Percentiles rank a stretch among this genome's conserved stretches.
These are phyloP conservation scores for Boletus pseudopeckii DNA, from an alignment of 768 basidiomycete species.

Conservation along the genomic window DNA sequence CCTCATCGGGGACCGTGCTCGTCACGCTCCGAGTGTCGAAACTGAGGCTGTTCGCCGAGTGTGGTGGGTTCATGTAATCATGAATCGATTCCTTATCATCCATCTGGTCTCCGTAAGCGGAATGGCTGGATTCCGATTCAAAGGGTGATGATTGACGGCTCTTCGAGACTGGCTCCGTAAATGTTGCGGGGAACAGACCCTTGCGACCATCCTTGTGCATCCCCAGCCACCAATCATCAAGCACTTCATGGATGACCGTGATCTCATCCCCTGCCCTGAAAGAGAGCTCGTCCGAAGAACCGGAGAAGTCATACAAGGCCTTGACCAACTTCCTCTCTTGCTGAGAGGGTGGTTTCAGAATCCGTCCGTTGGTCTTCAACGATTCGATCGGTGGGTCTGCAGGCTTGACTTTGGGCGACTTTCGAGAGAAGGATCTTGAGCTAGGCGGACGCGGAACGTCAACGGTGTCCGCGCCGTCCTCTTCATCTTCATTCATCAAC, in stretches of 20 bases:
- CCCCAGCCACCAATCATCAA: constrained; percentile 92
- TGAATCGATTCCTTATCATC: constrained; percentile 24
- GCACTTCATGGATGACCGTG: constrained; percentile 70
- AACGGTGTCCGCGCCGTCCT: constrained; percentile 18
- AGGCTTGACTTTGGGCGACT: constrained; percentile 27
- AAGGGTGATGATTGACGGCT: constrained; percentile 29
- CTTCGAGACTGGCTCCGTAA: constrained; percentile 49
- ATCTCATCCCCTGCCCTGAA: constrained; percentile 77
- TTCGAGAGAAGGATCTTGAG: constrained; percentile 32
- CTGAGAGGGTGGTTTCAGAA: constrained; percentile 49
- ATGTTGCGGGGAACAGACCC: constrained; percentile 80
- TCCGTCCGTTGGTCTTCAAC: constrained; percentile 33
- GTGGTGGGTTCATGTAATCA: constrained; percentile 21
- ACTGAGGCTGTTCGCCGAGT: constrained; percentile 18
- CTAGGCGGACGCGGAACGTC: constrained; percentile 34
- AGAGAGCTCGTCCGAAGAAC: constrained; percentile 72
- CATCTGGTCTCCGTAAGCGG: constrained; percentile 13
- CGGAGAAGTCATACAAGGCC: constrained; percentile 73
- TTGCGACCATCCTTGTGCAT: constrained; percentile 57
- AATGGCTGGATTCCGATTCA: constrained; percentile 27
- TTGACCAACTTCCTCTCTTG: constrained; percentile 55
- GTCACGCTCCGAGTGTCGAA: constrained; percentile 41
- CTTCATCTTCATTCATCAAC: constrained; percentile 45
- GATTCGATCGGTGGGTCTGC: constrained; percentile 24
- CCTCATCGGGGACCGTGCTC: constrained; percentile 42